Percentiles rank a stretch among this genome's conserved stretches.
phyloP scores from a whole-genome alignment of 306 rosid genomes.

The Acacia confusa region DNA sequence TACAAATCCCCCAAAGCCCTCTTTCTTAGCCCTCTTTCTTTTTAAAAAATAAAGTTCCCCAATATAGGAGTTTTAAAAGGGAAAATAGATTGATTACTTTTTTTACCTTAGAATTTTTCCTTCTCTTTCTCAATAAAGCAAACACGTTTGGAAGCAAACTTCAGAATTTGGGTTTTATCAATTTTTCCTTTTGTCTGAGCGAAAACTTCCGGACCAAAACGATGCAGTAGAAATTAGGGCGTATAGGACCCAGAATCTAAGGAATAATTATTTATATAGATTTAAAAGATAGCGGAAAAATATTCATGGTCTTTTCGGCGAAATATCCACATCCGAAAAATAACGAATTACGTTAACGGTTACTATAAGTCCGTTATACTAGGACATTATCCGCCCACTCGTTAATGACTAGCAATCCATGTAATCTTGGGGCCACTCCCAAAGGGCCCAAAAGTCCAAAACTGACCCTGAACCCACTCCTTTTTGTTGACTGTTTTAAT shows the following conservation, averaged over 20 bases:
- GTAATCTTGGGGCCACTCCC: not conserved
- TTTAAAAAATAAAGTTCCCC: too few species aligned
- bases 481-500: not conserved
- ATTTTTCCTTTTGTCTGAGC: too few species aligned
- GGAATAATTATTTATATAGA: not conserved
- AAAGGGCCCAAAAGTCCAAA: not conserved
- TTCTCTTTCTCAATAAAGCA: too few species aligned
- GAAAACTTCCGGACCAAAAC: too few species aligned
- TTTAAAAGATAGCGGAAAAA: not conserved
- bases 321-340: not conserved
- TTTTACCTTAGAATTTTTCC: too few species aligned
- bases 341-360: not conserved
- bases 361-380: not conserved
- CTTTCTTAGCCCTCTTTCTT: too few species aligned
- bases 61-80: too few species aligned
- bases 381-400: not conserved
- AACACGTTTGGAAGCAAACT: too few species aligned
- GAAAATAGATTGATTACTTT: too few species aligned
- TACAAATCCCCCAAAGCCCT: too few species aligned
- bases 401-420: not conserved
- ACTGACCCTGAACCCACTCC: not conserved
- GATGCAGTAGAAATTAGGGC: too few species aligned
- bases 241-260: not conserved
- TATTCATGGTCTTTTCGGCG: not conserved
- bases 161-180: too few species aligned